Conservation (phyloP, 1,139 yeast genomes). For the Sporopachydermia cereana region DNA sequence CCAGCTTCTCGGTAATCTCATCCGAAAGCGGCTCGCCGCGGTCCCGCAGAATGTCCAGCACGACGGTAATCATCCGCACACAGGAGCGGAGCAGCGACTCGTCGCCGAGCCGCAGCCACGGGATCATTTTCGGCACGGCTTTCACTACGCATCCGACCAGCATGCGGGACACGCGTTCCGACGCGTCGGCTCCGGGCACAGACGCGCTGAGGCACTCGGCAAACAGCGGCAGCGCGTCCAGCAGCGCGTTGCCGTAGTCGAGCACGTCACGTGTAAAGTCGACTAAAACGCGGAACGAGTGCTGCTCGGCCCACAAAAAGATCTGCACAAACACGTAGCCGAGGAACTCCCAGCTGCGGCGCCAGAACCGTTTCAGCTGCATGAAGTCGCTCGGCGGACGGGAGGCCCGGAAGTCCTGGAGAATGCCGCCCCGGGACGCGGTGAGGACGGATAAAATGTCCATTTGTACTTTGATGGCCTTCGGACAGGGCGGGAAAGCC, state of each 20-base stretch:
- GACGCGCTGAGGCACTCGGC: slow-evolving; percentile 16
- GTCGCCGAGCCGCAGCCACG: slow-evolving; percentile 79
- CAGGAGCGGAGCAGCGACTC: slow-evolving; percentile 62
- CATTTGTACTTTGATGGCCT: slow-evolving; percentile 61
- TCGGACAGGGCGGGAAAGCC: slow-evolving; percentile 65
- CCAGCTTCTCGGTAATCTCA: slow-evolving; percentile 1
- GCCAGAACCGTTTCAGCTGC: slow-evolving; percentile 44
- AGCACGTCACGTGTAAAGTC: slow-evolving; percentile 82
- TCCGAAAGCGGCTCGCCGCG: neutral
- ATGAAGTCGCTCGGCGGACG: slow-evolving; percentile 15
- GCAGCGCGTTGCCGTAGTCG: slow-evolving; percentile 59
- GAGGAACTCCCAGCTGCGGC: slow-evolving; percentile 55
- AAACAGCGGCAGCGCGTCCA: slow-evolving; percentile 53
- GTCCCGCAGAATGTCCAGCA: neutral
- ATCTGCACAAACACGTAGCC: slow-evolving; percentile 59
- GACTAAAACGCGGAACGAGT: slow-evolving; percentile 44
- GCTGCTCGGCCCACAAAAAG: slow-evolving; percentile 56
- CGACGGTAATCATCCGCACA: slow-evolving; percentile 43
- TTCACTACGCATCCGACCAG: slow-evolving; percentile 23
- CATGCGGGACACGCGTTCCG: slow-evolving; percentile 14
- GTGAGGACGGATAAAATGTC: slow-evolving; percentile 56
- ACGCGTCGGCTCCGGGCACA: slow-evolving; percentile 2
- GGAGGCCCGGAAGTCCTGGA: slow-evolving; percentile 20
- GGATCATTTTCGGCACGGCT: slow-evolving; percentile 51
- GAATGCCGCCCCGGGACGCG: slow-evolving; percentile 54